These are phyloP conservation scores for Dovyalis caffra DNA, from an alignment of 345 rosid species.

Conservation along the genomic window DNA sequence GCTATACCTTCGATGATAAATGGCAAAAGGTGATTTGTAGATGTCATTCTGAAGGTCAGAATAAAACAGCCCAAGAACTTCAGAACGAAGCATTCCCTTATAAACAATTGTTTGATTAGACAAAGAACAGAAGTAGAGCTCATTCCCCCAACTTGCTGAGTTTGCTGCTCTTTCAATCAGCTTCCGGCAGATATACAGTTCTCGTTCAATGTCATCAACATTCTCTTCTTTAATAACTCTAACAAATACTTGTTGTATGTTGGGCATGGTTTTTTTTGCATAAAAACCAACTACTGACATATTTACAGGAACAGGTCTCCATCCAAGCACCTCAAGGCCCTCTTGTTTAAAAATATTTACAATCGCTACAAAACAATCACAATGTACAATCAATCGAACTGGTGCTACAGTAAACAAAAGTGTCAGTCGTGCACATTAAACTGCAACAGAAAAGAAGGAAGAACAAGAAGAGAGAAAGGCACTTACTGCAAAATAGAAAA, in stretches of 20 bases:
- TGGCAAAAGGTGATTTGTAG: slow-evolving; percentile 82
- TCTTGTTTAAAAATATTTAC: slow-evolving; percentile 79
- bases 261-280: slow-evolving; percentile 96
- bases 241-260: slow-evolving; percentile 89
- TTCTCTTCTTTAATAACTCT: slow-evolving; percentile 78
- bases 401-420: neutral
- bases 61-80: slow-evolving; percentile 86
- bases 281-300: slow-evolving; percentile 80
- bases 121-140: slow-evolving; percentile 87
- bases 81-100: slow-evolving; percentile 99
- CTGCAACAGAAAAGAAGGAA: neutral
- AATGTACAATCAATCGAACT: slow-evolving; percentile 26
- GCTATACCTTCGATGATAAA: slow-evolving; percentile 93
- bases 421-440: neutral
- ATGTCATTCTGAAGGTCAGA: slow-evolving; percentile 75
- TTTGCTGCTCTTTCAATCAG: slow-evolving; percentile 67
- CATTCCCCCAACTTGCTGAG: slow-evolving; percentile 75
- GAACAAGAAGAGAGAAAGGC: neutral
- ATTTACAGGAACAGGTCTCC: slow-evolving; percentile 96
- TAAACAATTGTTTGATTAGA: slow-evolving; percentile 94
- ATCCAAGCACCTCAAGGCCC: slow-evolving; percentile 93
- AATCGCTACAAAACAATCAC: slow-evolving; percentile 51
- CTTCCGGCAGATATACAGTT: slow-evolving; percentile 88
- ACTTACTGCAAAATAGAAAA: neutral
- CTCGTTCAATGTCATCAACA: slow-evolving; percentile 89